Evolutionary conservation across 495 filamentous ascomycete genomes (phyloP).

Genomic region (Lepraria neglecta): DNA sequence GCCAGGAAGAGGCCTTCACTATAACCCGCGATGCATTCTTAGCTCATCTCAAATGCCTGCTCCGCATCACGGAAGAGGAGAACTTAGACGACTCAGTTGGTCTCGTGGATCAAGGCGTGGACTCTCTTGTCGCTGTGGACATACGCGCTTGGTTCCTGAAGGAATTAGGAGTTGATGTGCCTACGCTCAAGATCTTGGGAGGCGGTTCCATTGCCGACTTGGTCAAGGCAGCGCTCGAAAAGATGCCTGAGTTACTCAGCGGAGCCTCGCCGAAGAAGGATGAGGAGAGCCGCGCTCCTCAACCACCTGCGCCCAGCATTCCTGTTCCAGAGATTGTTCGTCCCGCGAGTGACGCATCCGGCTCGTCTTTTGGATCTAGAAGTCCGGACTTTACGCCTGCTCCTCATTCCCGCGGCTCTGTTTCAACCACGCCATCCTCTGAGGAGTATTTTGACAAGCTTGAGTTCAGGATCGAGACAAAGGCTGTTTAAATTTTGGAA

Average conservation of each 20-base stretch:
- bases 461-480: background rate
- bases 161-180: conserved; percentile 1
- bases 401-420: background rate
- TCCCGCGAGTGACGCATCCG: background rate
- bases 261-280: background rate
- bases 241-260: background rate
- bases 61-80: background rate
- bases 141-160: conserved; percentile 4
- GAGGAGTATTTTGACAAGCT: background rate
- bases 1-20: conserved; percentile 3
- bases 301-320: background rate
- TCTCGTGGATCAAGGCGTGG: conserved; percentile 1
- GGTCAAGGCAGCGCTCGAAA: conserved; percentile 3
- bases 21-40: conserved; percentile 3
- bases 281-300: background rate
- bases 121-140: conserved; percentile 3
- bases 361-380: conserved; percentile 3
- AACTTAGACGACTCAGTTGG: background rate
- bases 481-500: conserved; percentile 16
- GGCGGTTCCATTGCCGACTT: conserved; percentile 8
- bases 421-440: background rate
- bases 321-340: background rate
- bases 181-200: conserved; percentile 8
- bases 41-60: conserved; percentile 1
- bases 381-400: conserved; percentile 4